phyloP scores from a whole-genome alignment of 1,284 basidiomycete species.

The Malassezia japonica region DNA sequence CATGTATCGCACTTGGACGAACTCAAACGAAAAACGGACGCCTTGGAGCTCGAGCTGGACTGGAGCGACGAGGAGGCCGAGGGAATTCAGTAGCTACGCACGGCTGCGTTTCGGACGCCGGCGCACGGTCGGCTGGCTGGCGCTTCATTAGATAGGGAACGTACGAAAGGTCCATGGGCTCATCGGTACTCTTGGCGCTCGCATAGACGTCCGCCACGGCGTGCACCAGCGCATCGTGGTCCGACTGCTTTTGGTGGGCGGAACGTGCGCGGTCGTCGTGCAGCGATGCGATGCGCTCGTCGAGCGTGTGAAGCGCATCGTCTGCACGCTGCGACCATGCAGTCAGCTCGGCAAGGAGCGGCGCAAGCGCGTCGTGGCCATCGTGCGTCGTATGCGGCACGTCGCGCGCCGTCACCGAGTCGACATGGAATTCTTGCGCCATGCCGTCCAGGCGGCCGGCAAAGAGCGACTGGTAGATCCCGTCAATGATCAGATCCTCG shows the following conservation, averaged over 20 bases:
- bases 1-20: constrained; percentile 73
- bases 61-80: constrained; percentile 17
- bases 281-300: not conserved
- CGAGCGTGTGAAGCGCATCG: not conserved
- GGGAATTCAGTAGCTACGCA: not conserved
- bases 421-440: not conserved
- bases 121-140: not conserved
- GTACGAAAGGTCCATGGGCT: not conserved
- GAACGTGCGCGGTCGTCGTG: not conserved
- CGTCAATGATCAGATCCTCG: constrained; percentile 5
- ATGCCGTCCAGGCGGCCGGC: not conserved
- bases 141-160: not conserved
- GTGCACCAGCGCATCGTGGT: constrained; percentile 2
- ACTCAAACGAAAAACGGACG: constrained; percentile 38
- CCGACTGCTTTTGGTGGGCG: too few relatives aligned
- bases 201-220: not conserved
- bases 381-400: not conserved
- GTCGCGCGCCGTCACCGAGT: not conserved
- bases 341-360: not conserved
- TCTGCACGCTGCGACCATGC: not conserved
- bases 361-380: not conserved
- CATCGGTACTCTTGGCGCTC: not conserved
- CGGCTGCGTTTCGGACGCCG: constrained; percentile 8
- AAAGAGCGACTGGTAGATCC: not conserved
- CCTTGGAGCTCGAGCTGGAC: constrained; percentile 25